Evolutionary conservation across 2,329 filamentous ascomycete genomes (phyloP).

Genomic region (Botrytis elliptica): DNA sequence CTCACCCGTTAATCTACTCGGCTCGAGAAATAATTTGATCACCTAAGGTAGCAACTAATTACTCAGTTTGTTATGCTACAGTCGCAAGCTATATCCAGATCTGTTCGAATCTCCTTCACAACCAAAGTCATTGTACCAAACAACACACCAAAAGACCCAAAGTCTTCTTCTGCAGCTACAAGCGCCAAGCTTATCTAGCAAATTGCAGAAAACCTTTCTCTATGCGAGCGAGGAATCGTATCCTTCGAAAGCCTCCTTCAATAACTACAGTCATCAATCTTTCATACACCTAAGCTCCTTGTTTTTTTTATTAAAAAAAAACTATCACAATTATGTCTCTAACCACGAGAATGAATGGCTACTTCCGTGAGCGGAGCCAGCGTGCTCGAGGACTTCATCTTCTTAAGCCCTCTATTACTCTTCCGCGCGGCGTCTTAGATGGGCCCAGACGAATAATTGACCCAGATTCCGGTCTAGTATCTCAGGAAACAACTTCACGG

Average conservation of each 20-base stretch:
- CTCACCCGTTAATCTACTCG: not conserved
- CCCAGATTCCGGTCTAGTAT: slow-evolving; percentile 1
- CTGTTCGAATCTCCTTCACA: too few species aligned
- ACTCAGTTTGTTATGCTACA: not conserved
- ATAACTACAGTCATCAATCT: not conserved
- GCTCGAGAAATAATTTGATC: not conserved
- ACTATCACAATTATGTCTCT: not conserved
- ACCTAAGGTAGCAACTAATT: too few species aligned
- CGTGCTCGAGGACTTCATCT: not conserved
- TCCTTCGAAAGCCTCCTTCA: not conserved
- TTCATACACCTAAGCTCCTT: not conserved
- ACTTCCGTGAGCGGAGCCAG: not conserved
- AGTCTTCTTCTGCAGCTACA: too few species aligned
- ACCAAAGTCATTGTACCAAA: not conserved
- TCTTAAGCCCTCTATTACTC: not conserved
- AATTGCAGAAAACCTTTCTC: not conserved
- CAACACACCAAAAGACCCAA: not conserved
- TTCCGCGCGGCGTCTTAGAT: not conserved
- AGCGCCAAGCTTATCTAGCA: not conserved
- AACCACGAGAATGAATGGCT: not conserved
- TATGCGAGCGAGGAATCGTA: not conserved
- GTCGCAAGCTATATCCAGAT: not conserved
- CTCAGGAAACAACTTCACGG: not conserved
- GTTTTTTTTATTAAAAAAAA: not conserved
- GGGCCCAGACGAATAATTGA: not conserved